phyloP scores from a whole-genome alignment of 1,284 basidiomycete genomes.

The Rhodotorula sp. region DNA sequence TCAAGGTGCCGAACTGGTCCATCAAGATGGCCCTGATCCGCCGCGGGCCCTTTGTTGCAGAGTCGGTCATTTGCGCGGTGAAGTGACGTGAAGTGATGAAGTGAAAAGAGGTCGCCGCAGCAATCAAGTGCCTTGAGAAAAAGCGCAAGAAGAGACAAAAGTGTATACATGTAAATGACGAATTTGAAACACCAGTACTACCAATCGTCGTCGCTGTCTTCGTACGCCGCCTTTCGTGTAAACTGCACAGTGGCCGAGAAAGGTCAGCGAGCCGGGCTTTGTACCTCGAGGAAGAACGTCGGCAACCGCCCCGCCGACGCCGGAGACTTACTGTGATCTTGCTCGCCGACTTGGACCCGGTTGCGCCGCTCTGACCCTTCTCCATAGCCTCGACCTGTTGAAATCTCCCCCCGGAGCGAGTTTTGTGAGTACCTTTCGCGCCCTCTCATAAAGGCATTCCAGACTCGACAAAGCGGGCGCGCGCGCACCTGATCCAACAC shows the following conservation, averaged over 20 bases:
- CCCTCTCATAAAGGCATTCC: too few species aligned
- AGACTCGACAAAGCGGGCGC: not conserved
- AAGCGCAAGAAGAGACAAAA: too few species aligned
- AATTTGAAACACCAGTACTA: conserved; percentile 41
- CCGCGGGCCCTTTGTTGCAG: too few species aligned
- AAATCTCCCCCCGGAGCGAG: not conserved
- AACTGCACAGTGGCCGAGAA: conserved; percentile 55
- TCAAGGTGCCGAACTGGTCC: conserved; percentile 52
- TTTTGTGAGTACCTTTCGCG: not conserved
- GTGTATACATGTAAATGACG: not conserved
- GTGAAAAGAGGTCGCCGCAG: too few species aligned
- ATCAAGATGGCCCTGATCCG: conserved; percentile 60
- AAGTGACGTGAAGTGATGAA: too few species aligned
- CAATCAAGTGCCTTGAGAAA: too few species aligned
- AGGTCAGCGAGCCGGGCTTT: conserved; percentile 39
- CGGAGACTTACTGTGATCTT: conserved; percentile 62
- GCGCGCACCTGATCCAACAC: conserved; percentile 78
- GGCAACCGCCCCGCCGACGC: too few species aligned
- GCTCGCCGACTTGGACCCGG: conserved; percentile 55
- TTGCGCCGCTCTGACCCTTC: conserved; percentile 58
- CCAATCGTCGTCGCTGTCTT: conserved; percentile 60
- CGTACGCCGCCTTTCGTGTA: conserved; percentile 65
- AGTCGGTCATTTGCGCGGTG: too few species aligned
- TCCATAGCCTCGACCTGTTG: conserved; percentile 60
- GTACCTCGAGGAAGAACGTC: too few species aligned